phyloP scores from a whole-genome alignment of 2,329 filamentous ascomycete species.

The Pyricularia grisea region DNA sequence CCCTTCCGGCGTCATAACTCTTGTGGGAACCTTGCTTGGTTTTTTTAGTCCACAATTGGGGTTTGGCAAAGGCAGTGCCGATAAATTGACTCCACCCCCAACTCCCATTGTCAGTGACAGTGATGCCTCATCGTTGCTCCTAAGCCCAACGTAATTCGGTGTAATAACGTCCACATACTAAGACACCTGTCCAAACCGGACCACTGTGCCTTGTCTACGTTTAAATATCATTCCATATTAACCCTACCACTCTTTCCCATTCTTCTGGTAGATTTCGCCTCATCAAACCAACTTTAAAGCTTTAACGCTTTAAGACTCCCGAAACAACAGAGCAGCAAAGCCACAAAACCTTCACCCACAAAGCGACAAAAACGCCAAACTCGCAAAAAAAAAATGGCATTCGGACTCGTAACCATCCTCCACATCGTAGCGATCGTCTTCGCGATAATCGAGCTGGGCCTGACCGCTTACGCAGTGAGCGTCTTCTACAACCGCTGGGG shows the following conservation, averaged over 20 bases:
- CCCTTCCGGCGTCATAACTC: not conserved
- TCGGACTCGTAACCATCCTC: conserved; percentile 49
- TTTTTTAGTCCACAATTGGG: not conserved
- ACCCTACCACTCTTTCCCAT: not conserved
- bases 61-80: not conserved
- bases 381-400: conserved; percentile 36
- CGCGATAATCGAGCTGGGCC: conserved; percentile 63
- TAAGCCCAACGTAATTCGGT: not conserved
- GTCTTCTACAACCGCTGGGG: not conserved
- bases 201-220: not conserved
- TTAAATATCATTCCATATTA: not conserved
- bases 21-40: not conserved
- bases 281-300: not conserved
- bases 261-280: not conserved
- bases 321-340: not conserved
- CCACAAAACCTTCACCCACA: conserved; percentile 7
- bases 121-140: not conserved
- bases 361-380: not conserved
- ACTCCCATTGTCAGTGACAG: not conserved
- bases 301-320: not conserved
- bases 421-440: conserved; percentile 60
- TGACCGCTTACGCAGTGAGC: conserved; percentile 58
- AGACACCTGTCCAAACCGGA: not conserved
- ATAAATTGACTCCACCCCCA: not conserved
- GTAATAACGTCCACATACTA: not conserved